Conservation (phyloP, 116 monocot species). For the Posidonia oceanica region DNA sequence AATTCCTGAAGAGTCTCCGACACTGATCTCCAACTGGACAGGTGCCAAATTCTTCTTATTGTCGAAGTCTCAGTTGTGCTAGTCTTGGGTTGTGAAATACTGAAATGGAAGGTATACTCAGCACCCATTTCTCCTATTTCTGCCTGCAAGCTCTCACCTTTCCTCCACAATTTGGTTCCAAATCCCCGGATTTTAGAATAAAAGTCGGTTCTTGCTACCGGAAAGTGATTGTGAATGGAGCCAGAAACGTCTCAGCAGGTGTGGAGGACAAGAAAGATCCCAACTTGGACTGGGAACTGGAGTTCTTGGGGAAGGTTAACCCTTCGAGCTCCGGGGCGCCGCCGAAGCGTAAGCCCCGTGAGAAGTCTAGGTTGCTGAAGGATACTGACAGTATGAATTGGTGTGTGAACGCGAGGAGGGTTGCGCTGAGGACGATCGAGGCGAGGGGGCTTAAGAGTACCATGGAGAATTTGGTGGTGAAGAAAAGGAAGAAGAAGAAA, state of each 20-base stretch:
- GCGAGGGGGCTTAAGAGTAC: conserved; percentile 36
- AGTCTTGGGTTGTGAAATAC: too few relatives aligned
- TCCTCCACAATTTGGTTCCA: background rate
- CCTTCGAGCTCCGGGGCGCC: conserved; percentile 2
- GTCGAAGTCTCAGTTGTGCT: too few relatives aligned
- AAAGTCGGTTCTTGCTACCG: background rate
- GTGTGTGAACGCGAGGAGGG: conserved; percentile 77
- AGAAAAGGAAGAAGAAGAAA: conserved; percentile 57
- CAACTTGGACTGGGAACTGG: conserved; percentile 37
- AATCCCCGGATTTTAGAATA: background rate
- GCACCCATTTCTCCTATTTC: conserved; percentile 2
- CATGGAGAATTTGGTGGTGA: conserved; percentile 43
- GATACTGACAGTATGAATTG: conserved; percentile 79
- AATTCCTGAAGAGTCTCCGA: too few relatives aligned
- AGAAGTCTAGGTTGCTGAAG: conserved; percentile 35
- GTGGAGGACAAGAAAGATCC: conserved; percentile 30
- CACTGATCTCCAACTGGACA: too few relatives aligned
- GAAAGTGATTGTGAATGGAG: background rate
- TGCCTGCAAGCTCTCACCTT: background rate
- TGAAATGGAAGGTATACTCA: conserved; percentile 3
- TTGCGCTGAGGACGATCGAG: conserved; percentile 61
- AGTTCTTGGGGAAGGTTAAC: conserved; percentile 48
- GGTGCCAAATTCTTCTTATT: too few relatives aligned
- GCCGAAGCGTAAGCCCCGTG: conserved; percentile 21
- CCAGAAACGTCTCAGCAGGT: background rate